These are phyloP conservation scores for Colletotrichum paranaense DNA, from an alignment of 2,329 filamentous ascomycete species.

Conservation along the genomic window DNA sequence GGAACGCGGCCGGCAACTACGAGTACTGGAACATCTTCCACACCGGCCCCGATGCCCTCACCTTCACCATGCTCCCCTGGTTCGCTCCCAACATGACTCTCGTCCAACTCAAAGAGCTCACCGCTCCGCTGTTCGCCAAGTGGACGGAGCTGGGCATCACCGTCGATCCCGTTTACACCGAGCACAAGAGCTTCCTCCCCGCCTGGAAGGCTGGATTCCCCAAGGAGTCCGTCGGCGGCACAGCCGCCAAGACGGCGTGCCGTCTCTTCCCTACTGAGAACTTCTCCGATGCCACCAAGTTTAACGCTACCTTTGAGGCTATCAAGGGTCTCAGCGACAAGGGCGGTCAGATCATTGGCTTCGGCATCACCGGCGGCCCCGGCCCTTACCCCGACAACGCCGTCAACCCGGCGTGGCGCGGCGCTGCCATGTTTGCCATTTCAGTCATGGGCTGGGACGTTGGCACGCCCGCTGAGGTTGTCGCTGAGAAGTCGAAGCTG, in stretches of 20 bases:
- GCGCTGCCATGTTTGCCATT: conserved; percentile 49
- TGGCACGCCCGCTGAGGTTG: conserved; percentile 12
- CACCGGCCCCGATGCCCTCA: conserved; percentile 39
- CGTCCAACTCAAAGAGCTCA: conserved; percentile 49
- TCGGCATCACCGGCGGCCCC: conserved; percentile 49
- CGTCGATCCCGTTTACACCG: conserved; percentile 39
- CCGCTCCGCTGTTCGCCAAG: conserved; percentile 46
- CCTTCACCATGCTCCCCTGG: conserved; percentile 44
- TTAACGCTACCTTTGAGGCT: conserved; percentile 47
- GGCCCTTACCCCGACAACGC: conserved; percentile 46
- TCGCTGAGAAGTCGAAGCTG: conserved; percentile 41
- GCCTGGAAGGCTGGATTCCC: conserved; percentile 42
- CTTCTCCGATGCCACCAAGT: conserved; percentile 36
- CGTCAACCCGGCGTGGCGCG: conserved; percentile 58
- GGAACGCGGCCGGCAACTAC: conserved; percentile 38
- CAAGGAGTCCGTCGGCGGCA: conserved; percentile 30
- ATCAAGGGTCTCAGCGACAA: conserved; percentile 52
- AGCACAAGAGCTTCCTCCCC: conserved; percentile 41
- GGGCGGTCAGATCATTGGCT: conserved; percentile 53
- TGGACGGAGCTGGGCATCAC: conserved; percentile 45
- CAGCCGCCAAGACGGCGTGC: conserved; percentile 20
- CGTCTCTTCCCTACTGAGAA: conserved; percentile 24
- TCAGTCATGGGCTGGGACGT: conserved; percentile 29
- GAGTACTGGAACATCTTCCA: conserved; percentile 42
- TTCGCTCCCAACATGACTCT: conserved; percentile 41